Evolutionary conservation across 176 grass and related monocot genomes (phyloP).

Genomic region (Hordeum vulgare): MorexV3_pseudomolecules_assembly NC_058524.1:148763148-148763647

Average conservation of each 20-base stretch:
- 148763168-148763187: conserved; percentile 49
- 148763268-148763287: not conserved
- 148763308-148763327: conserved; percentile 62
- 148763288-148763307: conserved; percentile 42
- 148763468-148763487: conserved; percentile 14
- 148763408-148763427: conserved; percentile 29
- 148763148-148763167: conserved; percentile 29
- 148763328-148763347: not conserved
- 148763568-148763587: not conserved
- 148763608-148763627: not conserved
- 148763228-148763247: conserved; percentile 50
- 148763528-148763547: not conserved
- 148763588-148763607: not conserved
- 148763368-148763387: conserved; percentile 56
- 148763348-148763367: conserved; percentile 49
- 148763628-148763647: not conserved
- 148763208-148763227: not conserved
- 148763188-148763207: not conserved
- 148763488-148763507: conserved; percentile 1
- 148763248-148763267: conserved; percentile 30
- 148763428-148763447: not conserved
- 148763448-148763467: not conserved
- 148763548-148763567: not conserved
- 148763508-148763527: not conserved
- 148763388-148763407: conserved; percentile 81